These are phyloP conservation scores for Lentinula novae-zelandiae DNA, from an alignment of 1,284 basidiomycete genomes.

Conservation along the genomic window DNA sequence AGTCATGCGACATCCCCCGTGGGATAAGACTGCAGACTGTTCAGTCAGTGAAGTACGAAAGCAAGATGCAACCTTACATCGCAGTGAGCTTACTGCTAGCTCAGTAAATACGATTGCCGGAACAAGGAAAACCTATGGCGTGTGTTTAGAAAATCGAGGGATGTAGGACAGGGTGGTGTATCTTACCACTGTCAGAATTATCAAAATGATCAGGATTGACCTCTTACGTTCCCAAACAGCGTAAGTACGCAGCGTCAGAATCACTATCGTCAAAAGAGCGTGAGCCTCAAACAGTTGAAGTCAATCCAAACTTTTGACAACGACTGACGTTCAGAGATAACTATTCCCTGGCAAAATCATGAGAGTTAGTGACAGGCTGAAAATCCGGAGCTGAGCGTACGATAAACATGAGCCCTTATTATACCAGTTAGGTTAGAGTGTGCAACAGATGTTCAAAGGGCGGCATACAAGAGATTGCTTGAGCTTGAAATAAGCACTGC, in stretches of 20 bases:
- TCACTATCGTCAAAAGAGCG: constrained; percentile 19
- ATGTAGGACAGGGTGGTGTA: background rate
- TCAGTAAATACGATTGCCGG: constrained; percentile 23
- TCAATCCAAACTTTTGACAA: background rate
- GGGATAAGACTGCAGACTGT: background rate
- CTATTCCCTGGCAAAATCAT: background rate
- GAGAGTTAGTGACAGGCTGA: background rate
- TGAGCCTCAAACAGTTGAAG: background rate
- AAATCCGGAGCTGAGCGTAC: background rate
- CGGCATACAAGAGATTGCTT: constrained; percentile 28
- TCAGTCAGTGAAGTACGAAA: too few relatives aligned
- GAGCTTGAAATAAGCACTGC: constrained; percentile 26
- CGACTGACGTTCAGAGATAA: background rate
- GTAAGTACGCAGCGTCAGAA: constrained; percentile 38
- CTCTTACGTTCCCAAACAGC: constrained; percentile 40
- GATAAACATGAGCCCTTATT: background rate
- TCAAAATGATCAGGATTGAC: constrained; percentile 27
- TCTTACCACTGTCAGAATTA: constrained; percentile 20
- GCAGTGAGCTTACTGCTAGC: constrained; percentile 25
- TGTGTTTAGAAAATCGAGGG: background rate
- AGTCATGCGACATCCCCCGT: constrained; percentile 27
- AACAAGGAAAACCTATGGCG: constrained; percentile 26
- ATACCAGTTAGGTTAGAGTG: too few relatives aligned
- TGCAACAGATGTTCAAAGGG: background rate
- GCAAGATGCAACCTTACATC: background rate